These are phyloP conservation scores for Crithidia mellificae DNA, from an alignment of 208 protist genomes.

Conservation along the genomic window DNA sequence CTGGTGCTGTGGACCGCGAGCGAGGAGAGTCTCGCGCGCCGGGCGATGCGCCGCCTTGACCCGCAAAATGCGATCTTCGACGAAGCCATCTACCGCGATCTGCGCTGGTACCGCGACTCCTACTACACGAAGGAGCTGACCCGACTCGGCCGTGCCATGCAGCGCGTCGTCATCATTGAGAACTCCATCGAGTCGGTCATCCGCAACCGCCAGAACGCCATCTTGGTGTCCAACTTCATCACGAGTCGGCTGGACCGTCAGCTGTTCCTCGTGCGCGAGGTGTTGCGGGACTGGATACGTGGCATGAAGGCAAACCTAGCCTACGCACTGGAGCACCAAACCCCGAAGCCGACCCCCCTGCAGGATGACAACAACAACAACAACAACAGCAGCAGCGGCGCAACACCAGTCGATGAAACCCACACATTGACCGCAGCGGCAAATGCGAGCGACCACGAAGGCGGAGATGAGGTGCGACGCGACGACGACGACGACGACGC, in stretches of 20 bases:
- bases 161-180: slow-evolving; percentile 87
- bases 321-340: slow-evolving; percentile 1
- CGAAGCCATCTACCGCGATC: slow-evolving; percentile 82
- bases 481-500: not conserved
- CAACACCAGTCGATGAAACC: not conserved
- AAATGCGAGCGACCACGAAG: not conserved
- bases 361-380: not conserved
- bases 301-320: slow-evolving; percentile 32
- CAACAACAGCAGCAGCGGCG: slow-evolving; percentile 5
- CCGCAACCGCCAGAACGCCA: slow-evolving; percentile 77
- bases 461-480: slow-evolving; percentile 1
- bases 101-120: slow-evolving; percentile 83
- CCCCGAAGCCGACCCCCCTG: not conserved
- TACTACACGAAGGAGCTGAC: slow-evolving; percentile 89
- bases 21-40: slow-evolving; percentile 68
- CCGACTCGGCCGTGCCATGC: slow-evolving; percentile 70
- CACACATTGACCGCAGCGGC: not conserved
- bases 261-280: slow-evolving; percentile 63
- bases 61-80: slow-evolving; percentile 73
- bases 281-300: slow-evolving; percentile 72
- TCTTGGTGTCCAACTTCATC: slow-evolving; percentile 89
- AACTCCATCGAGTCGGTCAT: slow-evolving; percentile 86
- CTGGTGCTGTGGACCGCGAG: slow-evolving; percentile 91
- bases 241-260: slow-evolving; percentile 68
- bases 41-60: slow-evolving; percentile 76